These are phyloP conservation scores for Tubosaeta sp. DNA, from an alignment of 768 basidiomycete species.

Conservation along the genomic window DNA sequence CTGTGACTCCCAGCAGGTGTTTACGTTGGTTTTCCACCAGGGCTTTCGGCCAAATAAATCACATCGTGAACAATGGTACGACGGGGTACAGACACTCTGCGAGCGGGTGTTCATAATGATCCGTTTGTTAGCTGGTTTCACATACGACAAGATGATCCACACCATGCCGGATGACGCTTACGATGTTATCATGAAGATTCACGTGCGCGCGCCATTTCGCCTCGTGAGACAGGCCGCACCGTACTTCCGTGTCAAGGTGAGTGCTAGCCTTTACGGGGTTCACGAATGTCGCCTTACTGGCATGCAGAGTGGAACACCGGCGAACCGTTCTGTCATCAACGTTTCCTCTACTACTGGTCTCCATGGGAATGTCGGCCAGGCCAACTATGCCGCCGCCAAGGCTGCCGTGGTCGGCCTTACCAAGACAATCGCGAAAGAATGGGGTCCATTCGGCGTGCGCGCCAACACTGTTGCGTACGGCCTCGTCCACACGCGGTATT, in stretches of 20 bases:
- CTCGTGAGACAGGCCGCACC: conserved; percentile 82
- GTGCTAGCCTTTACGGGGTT: background rate
- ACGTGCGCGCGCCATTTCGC: conserved; percentile 83
- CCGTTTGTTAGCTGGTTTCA: conserved; percentile 55
- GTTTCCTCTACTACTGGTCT: conserved; percentile 80
- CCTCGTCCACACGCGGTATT: conserved; percentile 68
- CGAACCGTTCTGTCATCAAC: conserved; percentile 74
- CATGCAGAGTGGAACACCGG: conserved; percentile 48
- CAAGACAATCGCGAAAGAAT: conserved; percentile 85
- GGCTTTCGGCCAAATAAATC: conserved; percentile 80
- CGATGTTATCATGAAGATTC: conserved; percentile 79
- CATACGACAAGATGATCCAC: conserved; percentile 85
- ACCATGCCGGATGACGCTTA: conserved; percentile 80
- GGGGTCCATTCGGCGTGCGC: conserved; percentile 79
- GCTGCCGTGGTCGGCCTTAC: conserved; percentile 74
- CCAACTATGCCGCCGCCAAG: conserved; percentile 78
- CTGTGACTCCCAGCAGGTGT: background rate
- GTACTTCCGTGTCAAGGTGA: conserved; percentile 73
- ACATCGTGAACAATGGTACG: conserved; percentile 77
- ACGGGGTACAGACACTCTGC: background rate
- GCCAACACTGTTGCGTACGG: conserved; percentile 81
- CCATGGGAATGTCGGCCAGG: conserved; percentile 85
- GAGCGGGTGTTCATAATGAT: background rate
- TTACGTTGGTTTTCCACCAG: conserved; percentile 31
- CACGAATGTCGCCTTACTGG: background rate